Evolutionary conservation across 2,329 filamentous ascomycete species (phyloP).

Genomic region (Thielaviopsis cerberus): DNA sequence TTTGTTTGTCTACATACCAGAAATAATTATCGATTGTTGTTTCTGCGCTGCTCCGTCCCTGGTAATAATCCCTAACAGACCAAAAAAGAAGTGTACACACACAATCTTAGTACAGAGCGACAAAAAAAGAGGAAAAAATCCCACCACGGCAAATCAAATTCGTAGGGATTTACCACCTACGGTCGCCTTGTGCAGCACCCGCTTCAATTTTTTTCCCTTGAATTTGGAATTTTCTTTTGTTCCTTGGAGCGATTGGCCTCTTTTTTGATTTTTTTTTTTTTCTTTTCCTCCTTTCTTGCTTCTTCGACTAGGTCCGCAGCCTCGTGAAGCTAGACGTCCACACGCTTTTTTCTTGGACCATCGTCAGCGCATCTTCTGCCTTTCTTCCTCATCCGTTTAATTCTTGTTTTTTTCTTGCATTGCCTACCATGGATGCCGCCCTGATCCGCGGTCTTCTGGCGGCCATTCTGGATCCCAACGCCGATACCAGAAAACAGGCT

Average conservation of each 20-base stretch:
- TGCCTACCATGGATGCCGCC: slow-evolving; percentile 48
- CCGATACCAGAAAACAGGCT: slow-evolving; percentile 55
- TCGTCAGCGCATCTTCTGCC: background rate
- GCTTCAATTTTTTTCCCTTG: slow-evolving; percentile 7
- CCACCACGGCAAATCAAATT: slow-evolving; percentile 7
- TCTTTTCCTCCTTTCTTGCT: background rate
- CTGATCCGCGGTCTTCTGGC: slow-evolving; percentile 59
- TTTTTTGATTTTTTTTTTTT: background rate
- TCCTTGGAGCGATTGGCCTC: slow-evolving; percentile 5
- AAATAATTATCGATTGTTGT: background rate
- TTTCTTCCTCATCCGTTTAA: background rate
- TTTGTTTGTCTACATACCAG: background rate
- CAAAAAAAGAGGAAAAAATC: slow-evolving; percentile 7
- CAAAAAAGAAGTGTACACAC: background rate
- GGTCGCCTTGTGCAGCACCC: slow-evolving; percentile 2
- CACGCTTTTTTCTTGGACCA: background rate
- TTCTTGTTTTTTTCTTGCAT: background rate
- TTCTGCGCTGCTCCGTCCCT: background rate
- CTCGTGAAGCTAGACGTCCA: slow-evolving; percentile 9
- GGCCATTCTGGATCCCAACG: slow-evolving; percentile 56
- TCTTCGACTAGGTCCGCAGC: slow-evolving; percentile 7
- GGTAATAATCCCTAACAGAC: background rate
- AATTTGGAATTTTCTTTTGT: background rate
- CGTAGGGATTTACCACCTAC: slow-evolving; percentile 4
- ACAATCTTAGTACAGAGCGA: slow-evolving; percentile 6